Base-by-base conservation (phyloP, 1,284 basidiomycete species). In the Baeospora myosura region DNA sequence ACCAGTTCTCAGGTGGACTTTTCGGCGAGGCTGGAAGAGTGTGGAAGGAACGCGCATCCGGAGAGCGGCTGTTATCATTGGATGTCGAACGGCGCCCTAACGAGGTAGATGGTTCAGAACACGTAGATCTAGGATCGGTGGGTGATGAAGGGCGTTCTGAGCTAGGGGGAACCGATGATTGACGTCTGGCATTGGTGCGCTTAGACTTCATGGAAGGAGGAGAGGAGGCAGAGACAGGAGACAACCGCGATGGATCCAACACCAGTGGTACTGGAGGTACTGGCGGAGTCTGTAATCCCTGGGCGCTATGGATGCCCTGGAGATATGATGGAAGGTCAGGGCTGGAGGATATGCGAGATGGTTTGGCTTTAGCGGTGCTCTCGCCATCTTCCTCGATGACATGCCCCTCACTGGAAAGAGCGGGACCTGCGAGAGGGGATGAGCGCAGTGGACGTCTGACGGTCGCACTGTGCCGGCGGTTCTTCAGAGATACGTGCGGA, bases 401-500 rank as follows among this genome's bases (percentile, higher is more conserved):
- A 17, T 28, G 22, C 7, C 35, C 45, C 22, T 36, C 31, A 12
- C 40, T 45, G 8, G 47, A 48, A 4, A 45, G 18, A 1, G 47
- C 39, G 5, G 47, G 47, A 2, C 47, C 47, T 6, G 44, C 37
- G 23, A 48, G 44, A 11, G 47, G 47, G 21, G 47, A 48, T n/a
- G 47, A 45, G 10, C 47, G 43, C 28, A 45, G 17, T 7, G 44
- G 40, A 8, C 47, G 44, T 18, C 32, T 35, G 11, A 26, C 11
- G 14, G 23, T n/a, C n/a, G n/a, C n/a, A n/a, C n/a, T n/a, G n/a
- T n/a, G n/a, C n/a, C n/a, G n/a, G n/a, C n/a, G n/a, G n/a, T n/a
- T n/a, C n/a, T n/a, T n/a, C n/a, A n/a, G n/a, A n/a, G n/a, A n/a
- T n/a, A n/a, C n/a, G n/a, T n/a, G n/a, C n/a, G n/a, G n/a, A n/a